phyloP scores from a whole-genome alignment of 768 basidiomycete genomes.

The Lactifluus subvellereus region DNA sequence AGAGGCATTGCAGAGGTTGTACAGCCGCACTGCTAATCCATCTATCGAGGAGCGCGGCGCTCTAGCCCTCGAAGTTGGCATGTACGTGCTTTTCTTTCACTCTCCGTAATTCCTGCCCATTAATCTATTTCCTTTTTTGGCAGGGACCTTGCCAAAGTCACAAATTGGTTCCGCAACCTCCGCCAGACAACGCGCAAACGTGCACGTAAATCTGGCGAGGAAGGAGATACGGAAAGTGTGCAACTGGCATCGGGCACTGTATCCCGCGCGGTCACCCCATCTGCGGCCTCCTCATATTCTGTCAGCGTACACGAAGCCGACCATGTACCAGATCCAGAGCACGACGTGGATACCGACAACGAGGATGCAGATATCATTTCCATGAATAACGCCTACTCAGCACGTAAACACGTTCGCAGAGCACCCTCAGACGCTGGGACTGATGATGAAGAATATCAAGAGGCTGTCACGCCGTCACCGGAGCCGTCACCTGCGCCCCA shows the following conservation, averaged over 20 bases:
- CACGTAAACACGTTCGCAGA: slow-evolving; percentile 12
- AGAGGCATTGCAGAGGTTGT: slow-evolving; percentile 65
- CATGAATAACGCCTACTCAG: background rate
- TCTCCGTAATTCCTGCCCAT: slow-evolving; percentile 5
- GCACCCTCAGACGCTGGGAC: slow-evolving; percentile 22
- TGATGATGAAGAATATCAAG: slow-evolving; percentile 60
- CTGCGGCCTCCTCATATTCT: slow-evolving; percentile 44
- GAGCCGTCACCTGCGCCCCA: slow-evolving; percentile 39
- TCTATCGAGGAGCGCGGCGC: slow-evolving; percentile 75
- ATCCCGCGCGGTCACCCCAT: slow-evolving; percentile 52
- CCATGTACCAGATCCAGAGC: slow-evolving; percentile 25
- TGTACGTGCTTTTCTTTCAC: slow-evolving; percentile 32
- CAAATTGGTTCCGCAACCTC: slow-evolving; percentile 85
- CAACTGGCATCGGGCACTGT: slow-evolving; percentile 37
- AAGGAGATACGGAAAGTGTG: slow-evolving; percentile 31
- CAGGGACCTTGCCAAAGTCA: slow-evolving; percentile 74
- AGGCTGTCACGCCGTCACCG: slow-evolving; percentile 69
- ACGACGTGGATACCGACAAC: slow-evolving; percentile 49
- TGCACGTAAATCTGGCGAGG: slow-evolving; percentile 46
- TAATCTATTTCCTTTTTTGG: slow-evolving; percentile 26
- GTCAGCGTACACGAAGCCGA: slow-evolving; percentile 40
- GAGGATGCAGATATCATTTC: slow-evolving; percentile 8
- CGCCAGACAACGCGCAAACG: slow-evolving; percentile 77
- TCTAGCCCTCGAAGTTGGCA: slow-evolving; percentile 71
- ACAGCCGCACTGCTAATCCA: slow-evolving; percentile 61